Base-by-base conservation (phyloP, 148 eudicot genomes). In the Arctostaphylos glauca region DNA sequence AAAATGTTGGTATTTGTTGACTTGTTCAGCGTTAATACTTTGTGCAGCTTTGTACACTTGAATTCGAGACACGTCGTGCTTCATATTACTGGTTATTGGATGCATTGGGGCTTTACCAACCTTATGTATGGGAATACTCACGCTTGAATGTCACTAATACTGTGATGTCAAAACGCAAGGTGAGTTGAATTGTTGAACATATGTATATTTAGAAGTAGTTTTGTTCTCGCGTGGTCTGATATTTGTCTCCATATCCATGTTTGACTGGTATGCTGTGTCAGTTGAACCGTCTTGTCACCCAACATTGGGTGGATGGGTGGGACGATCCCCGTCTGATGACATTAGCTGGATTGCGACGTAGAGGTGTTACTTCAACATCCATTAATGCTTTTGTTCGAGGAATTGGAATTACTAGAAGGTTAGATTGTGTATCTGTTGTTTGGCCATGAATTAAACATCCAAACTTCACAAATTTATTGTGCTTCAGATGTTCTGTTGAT, bases 251-350 rank as follows among this genome's bases (percentile, higher is more conserved):
- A 43, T 50, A 21, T 50, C 48, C 43, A 47, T 21, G 56, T 52
- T 74, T 48, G 55, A 43, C 67, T 47, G 58, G 16, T 64, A 8
- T 44, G 59, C 54, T 82, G 49, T 80, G 86, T 82, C 91, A 94
- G 99, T 91, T 96, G 68, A 94, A 94, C 80, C 89, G 94, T 48
- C 96, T 96, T 77, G 99, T 96, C 68, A 93, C 94, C 48, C 94
- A 94, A 80, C 90, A 92, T 19, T 93, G 90, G 90, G 94, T 96
- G 74, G 99, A 96, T 90, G 97, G 99, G 72, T 96, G 99, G 99
- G 99, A 96, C 86, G 98, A 94, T 87, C 98, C 99, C 76, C 94
- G 97, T 58, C 81, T 96, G 84, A 94, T 94, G 99, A 96, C 98
- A 12, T 92, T 96, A 46, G 88, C 97, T 85, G 99, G 99, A 66